Conservation (phyloP, 345 rosid species). For the Populus pruinosa region DNA sequence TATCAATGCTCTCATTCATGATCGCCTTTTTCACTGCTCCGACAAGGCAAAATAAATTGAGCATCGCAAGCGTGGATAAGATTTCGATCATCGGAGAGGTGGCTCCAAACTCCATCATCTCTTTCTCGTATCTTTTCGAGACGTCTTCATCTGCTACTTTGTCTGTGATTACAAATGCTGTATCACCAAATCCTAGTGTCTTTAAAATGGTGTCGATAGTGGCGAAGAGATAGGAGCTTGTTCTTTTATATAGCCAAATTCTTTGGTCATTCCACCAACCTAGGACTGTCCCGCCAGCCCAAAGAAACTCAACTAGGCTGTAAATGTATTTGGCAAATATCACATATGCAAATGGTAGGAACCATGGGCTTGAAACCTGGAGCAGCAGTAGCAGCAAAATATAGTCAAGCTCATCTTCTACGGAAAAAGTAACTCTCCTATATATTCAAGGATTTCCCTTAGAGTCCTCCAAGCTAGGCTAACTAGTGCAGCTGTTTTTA, state of each 20-base stretch:
- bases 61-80: slow-evolving; percentile 58
- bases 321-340: slow-evolving; percentile 24
- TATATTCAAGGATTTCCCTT: no score
- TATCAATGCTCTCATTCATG: not conserved
- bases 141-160: slow-evolving; percentile 67
- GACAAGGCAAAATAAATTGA: slow-evolving; percentile 45
- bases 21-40: slow-evolving; percentile 22
- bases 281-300: slow-evolving; percentile 51
- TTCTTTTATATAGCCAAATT: slow-evolving; percentile 71
- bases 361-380: slow-evolving; percentile 60
- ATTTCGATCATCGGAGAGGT: slow-evolving; percentile 56
- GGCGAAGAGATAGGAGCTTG: slow-evolving; percentile 63
- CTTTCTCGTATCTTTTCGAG: slow-evolving; percentile 41
- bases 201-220: slow-evolving; percentile 42
- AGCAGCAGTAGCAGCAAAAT: not conserved
- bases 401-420: not conserved
- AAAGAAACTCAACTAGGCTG: slow-evolving; percentile 50
- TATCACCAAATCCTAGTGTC: slow-evolving; percentile 40
- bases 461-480: no score
- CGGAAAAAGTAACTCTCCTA: no score
- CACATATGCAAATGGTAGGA: slow-evolving; percentile 53
- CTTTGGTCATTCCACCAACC: slow-evolving; percentile 84
- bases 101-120: slow-evolving; percentile 71
- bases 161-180: slow-evolving; percentile 54
- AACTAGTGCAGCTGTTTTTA: no score